Evolutionary conservation across 140 eudicot genomes (phyloP), one percentile per base, ranked within the genome.

Genomic region (Anethum foeniculum): DNA sequence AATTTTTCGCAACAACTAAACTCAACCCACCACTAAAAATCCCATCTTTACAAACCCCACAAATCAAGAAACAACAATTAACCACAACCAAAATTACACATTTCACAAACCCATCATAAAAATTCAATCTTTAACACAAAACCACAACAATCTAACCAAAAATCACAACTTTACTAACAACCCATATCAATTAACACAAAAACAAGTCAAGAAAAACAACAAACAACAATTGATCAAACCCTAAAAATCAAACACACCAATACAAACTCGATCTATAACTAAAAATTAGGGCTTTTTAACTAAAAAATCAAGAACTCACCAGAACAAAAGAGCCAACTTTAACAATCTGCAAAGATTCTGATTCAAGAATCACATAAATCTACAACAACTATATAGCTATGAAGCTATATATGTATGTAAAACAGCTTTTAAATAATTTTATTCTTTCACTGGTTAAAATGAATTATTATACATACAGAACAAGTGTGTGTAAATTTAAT

Each of bases 271-370:
- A 78, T 58, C 72, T 78, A 15, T 3, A 58, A 39, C 7, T 71
- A 36, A 71, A 30, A 36, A 15, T 44, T 74, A 74, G 78, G 58
- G 72, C 48, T 79, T 43, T 15, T n/a, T 16, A 48, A 12, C 65
- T 76, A 44, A 74, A 13, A 39, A 46, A 28, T 52, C 54, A 34
- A 25, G 23, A 75, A 75, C 79, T 75, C 54, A 75, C 79, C 79
- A 4, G 52, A 16, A 68, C 27, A 62, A 62, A 62, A 47, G 4
- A 75, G 43, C 79, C 62, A 75, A 75, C 34, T 75, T 75, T 36
- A 75, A 48, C 79, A 47, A 34, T 64, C 52, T 38, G 73, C 72
- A 9, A 18, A 39, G 81, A 78, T 54, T 78, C 27, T 78, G 81
- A 78, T 51, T 34, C 36, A 78, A 58, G 69, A 56, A 78, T 28